Evolutionary conservation across 179 eudicot species (phyloP), one percentile per base, ranked within the genome.

Genomic region (Camellia oleifera): DNA sequence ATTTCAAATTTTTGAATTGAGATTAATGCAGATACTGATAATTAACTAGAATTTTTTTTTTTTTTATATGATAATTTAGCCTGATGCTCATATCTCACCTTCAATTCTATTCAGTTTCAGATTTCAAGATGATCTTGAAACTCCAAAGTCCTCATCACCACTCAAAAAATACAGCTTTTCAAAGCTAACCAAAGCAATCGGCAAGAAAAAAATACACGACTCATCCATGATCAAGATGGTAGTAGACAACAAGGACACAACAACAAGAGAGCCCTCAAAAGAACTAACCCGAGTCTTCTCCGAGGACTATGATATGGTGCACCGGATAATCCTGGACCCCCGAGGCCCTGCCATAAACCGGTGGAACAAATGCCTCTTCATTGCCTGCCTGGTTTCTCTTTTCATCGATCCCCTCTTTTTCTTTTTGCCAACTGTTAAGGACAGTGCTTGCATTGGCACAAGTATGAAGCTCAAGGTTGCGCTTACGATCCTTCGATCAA

Each of bases 391-490:
- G 56, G n/a, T 81, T 13, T 87, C 91, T 13, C 88, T 88, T n/a
- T 84, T 84, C 58, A 83, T 88, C 4, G 89, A 88, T 60, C 91
- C 91, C 32, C 77, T 88, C 6, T 87, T 87, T 85, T 89, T 85
- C 61, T 87, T 81, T 83, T 52, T 78, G 79, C 86, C 89, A 4
- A 54, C 20, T 18, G 75, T 81, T 57, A 66, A 64, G 77, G 79
- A 76, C 0, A 71, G 70, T 3, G 40, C 74, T 4, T 85, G 91
- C 77, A 69, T 85, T 70, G 79, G 78, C 26, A 78, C 69, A 69
- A 77, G 73, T 53, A 20, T 48, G 1, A 61, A 78, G 15, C 81
- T 89, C 13, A 78, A 85, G 83, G 61, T 54, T 8, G 54, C 69
- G 12, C 83, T 88, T 23, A 83, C 84, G 0, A 45, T 80, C 61